Base-by-base conservation (phyloP, 495 filamentous ascomycete genomes). In the Hyaloscypha bicolor region DNA sequence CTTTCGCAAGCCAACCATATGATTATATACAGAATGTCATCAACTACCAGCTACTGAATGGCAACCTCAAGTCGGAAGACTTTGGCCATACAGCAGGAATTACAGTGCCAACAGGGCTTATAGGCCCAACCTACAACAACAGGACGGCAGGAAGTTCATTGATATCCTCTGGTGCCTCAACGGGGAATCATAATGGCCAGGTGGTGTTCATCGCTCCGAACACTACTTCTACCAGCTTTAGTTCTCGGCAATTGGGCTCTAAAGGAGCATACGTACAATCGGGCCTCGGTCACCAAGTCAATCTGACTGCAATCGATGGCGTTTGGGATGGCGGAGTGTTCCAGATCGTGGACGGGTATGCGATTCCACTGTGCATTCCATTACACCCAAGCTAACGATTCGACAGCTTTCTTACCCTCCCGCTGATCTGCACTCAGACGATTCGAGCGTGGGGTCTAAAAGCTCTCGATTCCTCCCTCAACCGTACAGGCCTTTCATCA, bases 371-470 rank as follows among this genome's bases (percentile, higher is more conserved):
- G 35, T 32, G 3, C 19, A 55, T 16, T 16, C 56, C 5, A 55
- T 64, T 25, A 25, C 42, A 12, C 14, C 25, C 55, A 55, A 21
- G 22, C 42, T 64, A 30, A 45, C 52, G 19, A 45, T 11, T 37
- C n/a, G 5, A 21, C 19, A 71, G 72, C 21, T 58, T 78, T 31
- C 66, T 76, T 4, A 67, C 66, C 0, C 73, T 73, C 2, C 76
- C 73, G 1, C 55, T 56, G 4, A 52, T 55, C 14, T 78, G 75
- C 68, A 59, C 69, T 22, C 48, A 37, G 11, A 78, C 76, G 3
- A 73, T 76, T 58, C 65, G 62, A 2, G 53, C 37, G 2, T 37
- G 56, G 1, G 25, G 33, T 6, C 72, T 78, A n/a, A 62, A 55
- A 3, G 56, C 68, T 9, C 71, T 76, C 21, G 66, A 69, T 64